These are phyloP conservation scores for Xylariomycetidae sp. DNA, from an alignment of 2,329 filamentous ascomycete species.

Conservation along the genomic window DNA sequence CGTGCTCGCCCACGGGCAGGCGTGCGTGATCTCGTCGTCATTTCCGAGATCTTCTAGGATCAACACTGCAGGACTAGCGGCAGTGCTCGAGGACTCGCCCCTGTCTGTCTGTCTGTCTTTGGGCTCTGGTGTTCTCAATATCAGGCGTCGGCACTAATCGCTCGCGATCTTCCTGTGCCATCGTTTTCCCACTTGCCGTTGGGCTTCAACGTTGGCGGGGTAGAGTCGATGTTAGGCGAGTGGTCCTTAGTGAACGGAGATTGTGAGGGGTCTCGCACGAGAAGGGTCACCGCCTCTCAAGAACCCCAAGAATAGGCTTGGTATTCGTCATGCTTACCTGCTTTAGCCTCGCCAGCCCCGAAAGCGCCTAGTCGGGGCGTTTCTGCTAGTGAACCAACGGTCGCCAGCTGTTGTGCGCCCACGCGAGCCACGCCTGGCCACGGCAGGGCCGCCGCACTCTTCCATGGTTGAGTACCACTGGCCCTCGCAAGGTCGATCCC, in stretches of 20 bases:
- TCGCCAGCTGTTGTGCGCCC: no score
- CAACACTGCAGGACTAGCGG: background rate
- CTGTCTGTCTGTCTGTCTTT: background rate
- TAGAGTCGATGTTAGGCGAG: background rate
- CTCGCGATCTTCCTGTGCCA: no score
- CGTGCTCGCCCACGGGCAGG: no score
- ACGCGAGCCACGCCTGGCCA: no score
- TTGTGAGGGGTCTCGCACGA: background rate
- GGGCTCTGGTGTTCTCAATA: conserved; percentile 6
- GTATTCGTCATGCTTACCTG: no score
- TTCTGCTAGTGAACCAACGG: no score
- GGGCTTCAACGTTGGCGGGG: conserved; percentile 13
- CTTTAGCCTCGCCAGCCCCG: background rate
- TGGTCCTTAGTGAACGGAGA: background rate
- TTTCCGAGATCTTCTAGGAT: background rate
- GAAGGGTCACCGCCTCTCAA: background rate
- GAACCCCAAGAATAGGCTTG: background rate
- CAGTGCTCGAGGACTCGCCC: background rate
- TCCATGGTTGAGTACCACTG: background rate
- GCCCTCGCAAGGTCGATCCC: conserved; percentile 6
- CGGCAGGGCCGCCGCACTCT: background rate
- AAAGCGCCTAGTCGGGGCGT: background rate
- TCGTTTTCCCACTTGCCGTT: no score
- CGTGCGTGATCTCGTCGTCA: no score
- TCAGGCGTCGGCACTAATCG: conserved; percentile 13